Conservation (phyloP, 768 basidiomycete genomes). For the Lepiota subincarnata region DNA sequence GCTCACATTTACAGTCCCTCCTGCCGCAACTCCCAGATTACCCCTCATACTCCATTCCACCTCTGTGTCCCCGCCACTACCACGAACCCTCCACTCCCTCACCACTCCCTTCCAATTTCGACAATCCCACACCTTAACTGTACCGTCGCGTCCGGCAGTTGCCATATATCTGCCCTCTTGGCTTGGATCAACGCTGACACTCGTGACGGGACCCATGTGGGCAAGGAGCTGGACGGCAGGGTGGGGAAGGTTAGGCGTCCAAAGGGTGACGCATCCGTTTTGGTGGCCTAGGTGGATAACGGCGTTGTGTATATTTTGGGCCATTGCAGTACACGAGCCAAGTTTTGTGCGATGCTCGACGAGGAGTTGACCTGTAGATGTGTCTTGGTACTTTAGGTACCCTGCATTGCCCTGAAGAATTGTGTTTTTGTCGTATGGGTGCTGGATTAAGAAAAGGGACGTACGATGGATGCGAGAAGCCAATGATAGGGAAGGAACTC, state of each 20-base stretch:
- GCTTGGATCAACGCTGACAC: slow-evolving; percentile 80
- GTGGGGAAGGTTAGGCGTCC: slow-evolving; percentile 92
- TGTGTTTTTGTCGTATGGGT: neutral
- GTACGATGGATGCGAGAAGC: slow-evolving; percentile 79
- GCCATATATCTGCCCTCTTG: slow-evolving; percentile 88
- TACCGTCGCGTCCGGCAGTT: slow-evolving; percentile 82
- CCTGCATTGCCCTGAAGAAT: slow-evolving; percentile 72
- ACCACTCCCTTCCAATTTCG: slow-evolving; percentile 92
- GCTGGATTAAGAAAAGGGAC: slow-evolving; percentile 23
- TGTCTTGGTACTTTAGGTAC: slow-evolving; percentile 94
- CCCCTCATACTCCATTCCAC: slow-evolving; percentile 87
- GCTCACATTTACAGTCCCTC: slow-evolving; percentile 80
- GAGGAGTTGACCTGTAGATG: slow-evolving; percentile 85
- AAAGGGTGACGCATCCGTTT: slow-evolving; percentile 92
- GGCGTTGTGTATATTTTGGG: slow-evolving; percentile 90
- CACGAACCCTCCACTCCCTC: slow-evolving; percentile 68
- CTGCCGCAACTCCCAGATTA: slow-evolving; percentile 72
- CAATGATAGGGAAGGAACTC: slow-evolving; percentile 96
- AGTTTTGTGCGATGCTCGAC: slow-evolving; percentile 88
- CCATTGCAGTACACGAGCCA: slow-evolving; percentile 79
- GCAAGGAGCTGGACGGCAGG: slow-evolving; percentile 91
- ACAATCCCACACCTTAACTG: slow-evolving; percentile 95
- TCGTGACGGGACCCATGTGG: slow-evolving; percentile 82
- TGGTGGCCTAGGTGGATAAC: slow-evolving; percentile 93
- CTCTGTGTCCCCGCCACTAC: slow-evolving; percentile 51